Evolutionary conservation across 169 alveolate genomes (phyloP), one percentile per base, ranked within the genome.

Genomic region (Plasmodium ovale): DNA sequence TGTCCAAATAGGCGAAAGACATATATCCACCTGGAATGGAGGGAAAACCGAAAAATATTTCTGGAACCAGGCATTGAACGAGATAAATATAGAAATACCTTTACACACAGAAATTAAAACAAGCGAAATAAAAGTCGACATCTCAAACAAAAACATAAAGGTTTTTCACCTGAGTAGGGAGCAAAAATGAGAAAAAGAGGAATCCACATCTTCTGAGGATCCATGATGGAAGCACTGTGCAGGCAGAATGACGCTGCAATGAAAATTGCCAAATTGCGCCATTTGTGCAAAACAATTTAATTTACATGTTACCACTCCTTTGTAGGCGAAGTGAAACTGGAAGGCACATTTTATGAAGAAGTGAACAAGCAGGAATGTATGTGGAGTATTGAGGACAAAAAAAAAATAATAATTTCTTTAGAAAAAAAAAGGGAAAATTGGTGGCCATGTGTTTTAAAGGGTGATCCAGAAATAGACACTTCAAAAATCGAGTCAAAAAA

Each of bases 361-460:
- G 91, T 94, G 16, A 92, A 94, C 27, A 89, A 77, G 27, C 87
- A 64, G 47, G 96, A 94, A 23, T 77, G 93, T 35, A 56, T 85
- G 70, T 94, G 96, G 96, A 89, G 85, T 82, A 87, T 94, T 9
- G 95, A 94, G 69, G 96, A 94, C 73, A 92, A 91, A 60, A 64
- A 79, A 42, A 70, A 91, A 62, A 60, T 94, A 37, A 35, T 94
- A 25, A 60, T 94, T 21, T 92, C 77, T 60, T 56, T 94, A 53
- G 96, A 94, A 71, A 94, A 94, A 62, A 37, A 92, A 51, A 92
- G 92, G 56, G 96, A 94, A 42, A 58, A 68, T 53, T 94, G 96
- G 96, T 94, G 96, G 96, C 94, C 93, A 69, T 87, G 93, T 59
- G 93, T 92, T 59, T 27, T 94, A 44, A 89, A 87, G 79, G 96